Conservation (phyloP, 2,329 filamentous ascomycete genomes). For the Microcyclosporella mali region DNA sequence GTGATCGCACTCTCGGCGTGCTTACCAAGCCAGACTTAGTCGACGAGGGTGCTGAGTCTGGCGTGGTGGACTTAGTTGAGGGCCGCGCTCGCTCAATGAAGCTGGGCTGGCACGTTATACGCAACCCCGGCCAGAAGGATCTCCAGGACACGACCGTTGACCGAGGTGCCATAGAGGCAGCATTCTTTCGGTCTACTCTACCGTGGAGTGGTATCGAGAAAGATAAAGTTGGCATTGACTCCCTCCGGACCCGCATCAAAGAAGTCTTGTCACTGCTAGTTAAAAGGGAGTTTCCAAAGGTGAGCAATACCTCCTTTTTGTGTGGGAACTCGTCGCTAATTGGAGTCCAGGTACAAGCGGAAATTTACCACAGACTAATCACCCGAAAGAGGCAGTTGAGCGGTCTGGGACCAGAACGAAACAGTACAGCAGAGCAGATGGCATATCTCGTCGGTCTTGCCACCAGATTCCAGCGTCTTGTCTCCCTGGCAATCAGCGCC, state of each 20-base stretch:
- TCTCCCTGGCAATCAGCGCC: constrained; percentile 30
- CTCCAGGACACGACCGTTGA: constrained; percentile 8
- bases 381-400: constrained; percentile 31
- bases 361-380: constrained; percentile 29
- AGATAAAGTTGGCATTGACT: constrained; percentile 38
- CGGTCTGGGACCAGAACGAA: constrained; percentile 46
- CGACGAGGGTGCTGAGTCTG: constrained; percentile 21
- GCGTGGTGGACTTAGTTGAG: constrained; percentile 23
- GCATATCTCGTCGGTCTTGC: constrained; percentile 43
- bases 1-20: constrained; percentile 33
- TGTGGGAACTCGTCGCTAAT: too few relatives aligned
- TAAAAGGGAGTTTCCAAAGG: constrained; percentile 42
- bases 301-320: constrained; percentile 18
- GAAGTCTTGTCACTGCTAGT: constrained; percentile 39
- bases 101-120: constrained; percentile 32
- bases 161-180: constrained; percentile 25
- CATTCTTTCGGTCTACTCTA: constrained; percentile 29
- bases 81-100: constrained; percentile 22
- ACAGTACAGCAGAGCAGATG: constrained; percentile 43
- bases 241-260: constrained; percentile 37
- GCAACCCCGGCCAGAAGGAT: constrained; percentile 29
- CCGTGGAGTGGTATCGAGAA: constrained; percentile 36
- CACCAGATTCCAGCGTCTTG: constrained; percentile 34
- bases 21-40: constrained; percentile 36
- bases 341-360: constrained; percentile 26